A percentile compares a stretch with the other conserved stretches of the same genome.
phyloP scores from a whole-genome alignment of 352 stramenopile genomes.

The Globisporangium apiculatum region DNA sequence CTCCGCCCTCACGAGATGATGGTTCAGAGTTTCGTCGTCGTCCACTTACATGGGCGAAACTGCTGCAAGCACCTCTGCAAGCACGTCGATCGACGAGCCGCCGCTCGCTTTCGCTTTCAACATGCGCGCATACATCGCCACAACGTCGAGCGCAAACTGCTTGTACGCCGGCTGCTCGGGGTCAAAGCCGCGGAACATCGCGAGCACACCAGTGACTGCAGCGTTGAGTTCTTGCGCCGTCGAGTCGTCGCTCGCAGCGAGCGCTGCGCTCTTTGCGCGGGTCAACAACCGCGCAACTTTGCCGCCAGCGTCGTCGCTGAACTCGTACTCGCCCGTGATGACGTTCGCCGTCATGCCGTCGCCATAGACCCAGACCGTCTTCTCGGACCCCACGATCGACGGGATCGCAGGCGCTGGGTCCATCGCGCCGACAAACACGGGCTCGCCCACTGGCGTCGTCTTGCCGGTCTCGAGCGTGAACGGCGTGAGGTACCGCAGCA shows the following conservation, averaged over 20 bases:
- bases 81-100: constrained; percentile 23
- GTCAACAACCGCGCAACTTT: constrained; percentile 4
- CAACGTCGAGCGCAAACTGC: constrained; percentile 42
- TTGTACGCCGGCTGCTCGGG: constrained; percentile 27
- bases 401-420: neutral
- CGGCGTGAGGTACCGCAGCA: constrained; percentile 49
- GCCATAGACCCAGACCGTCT: constrained; percentile 26
- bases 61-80: constrained; percentile 2
- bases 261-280: no score
- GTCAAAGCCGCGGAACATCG: constrained; percentile 30
- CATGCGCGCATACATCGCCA: constrained; percentile 46
- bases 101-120: constrained; percentile 26
- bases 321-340: constrained; percentile 43
- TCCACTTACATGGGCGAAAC: no score
- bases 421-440: constrained; percentile 1
- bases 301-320: constrained; percentile 31
- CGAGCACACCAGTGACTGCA: constrained; percentile 28
- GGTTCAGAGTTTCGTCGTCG: no score
- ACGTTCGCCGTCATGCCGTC: constrained; percentile 36
- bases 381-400: constrained; percentile 17
- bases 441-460: neutral
- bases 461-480: neutral
- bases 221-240: no score
- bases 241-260: constrained; percentile 15
- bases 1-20: no score